A percentile compares a stretch with the other conserved stretches of the same genome.
Evolutionary conservation across 305 asterid genomes (phyloP).

Genomic region (Fraxinus sp.): DNA sequence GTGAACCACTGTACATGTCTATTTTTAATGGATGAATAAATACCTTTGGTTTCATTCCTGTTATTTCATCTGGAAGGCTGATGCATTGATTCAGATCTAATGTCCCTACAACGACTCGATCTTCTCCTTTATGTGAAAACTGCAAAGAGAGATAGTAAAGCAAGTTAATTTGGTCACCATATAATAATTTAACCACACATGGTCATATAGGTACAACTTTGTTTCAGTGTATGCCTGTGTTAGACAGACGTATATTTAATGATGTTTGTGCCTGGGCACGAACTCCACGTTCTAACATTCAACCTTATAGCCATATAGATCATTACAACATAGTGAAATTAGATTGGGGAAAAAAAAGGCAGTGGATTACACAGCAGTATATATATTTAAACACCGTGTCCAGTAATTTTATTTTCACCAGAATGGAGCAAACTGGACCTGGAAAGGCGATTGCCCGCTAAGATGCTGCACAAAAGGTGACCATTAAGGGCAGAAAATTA

Average conservation of each 20-base stretch:
- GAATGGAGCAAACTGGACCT: neutral
- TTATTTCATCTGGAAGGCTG: constrained; percentile 79
- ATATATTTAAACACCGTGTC: neutral
- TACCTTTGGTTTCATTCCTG: constrained; percentile 84
- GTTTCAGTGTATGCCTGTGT: neutral
- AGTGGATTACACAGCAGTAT: neutral
- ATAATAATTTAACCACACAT: neutral
- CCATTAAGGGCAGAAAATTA: neutral
- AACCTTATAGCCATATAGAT: neutral
- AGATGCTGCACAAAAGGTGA: neutral
- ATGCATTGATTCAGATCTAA: constrained; percentile 85
- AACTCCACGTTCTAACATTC: neutral
- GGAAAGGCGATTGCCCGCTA: neutral
- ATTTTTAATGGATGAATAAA: neutral
- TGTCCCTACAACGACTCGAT: constrained; percentile 80
- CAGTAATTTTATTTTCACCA: neutral
- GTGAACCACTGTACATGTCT: neutral
- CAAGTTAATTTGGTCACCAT: constrained; percentile 3
- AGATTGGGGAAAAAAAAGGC: neutral
- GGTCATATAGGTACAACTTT: neutral
- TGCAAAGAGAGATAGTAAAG: constrained; percentile 27
- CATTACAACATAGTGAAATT: neutral
- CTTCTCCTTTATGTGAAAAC: constrained; percentile 59
- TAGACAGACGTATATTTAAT: neutral
- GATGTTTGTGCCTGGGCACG: neutral